Evolutionary conservation across 352 stramenopile genomes (phyloP), one percentile per base, ranked within the genome.

Genomic region (Pythium pyrilobum): DNA sequence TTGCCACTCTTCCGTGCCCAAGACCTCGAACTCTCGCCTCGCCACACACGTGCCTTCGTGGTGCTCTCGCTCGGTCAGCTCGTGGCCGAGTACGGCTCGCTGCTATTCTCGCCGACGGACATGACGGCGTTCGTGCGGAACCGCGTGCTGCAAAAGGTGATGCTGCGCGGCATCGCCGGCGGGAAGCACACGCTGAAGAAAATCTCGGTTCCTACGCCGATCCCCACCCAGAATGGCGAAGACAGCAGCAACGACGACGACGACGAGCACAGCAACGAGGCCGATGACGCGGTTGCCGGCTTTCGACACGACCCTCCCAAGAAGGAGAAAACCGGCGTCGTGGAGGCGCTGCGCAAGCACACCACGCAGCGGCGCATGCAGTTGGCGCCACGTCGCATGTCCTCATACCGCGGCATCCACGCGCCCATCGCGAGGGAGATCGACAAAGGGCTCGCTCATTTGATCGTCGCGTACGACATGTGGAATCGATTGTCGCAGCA

Each of bases 71-170:
- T 85, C 1, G 58, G 64, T 5, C 78, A 86, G n/a, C 32, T 87
- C 4, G 47, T 69, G 0, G 68, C 67, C 0, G 77, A 81, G 38
- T 85, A 76, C 28, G 69, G 75, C 2, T 73, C 71, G 12, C 46
- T 91, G 16, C 55, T 91, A 13, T 91, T 89, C 58, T 72, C 72
- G 11, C 77, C 75, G 0, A 64, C 58, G 11, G 80, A 91, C 37
- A 69, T 89, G 61, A 83, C 66, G 4, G 66, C 67, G 8, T 89
- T 86, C 39, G 62, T 74, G 6, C 66, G 76, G 61, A 85, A 79
- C 33, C 48, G 64, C 0, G 69, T 78, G 33, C 37, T 72, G 1
- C 25, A 45, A 4, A 59, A 67, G n/a, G 47, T 52, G 11, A 55
- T 70, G 61, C 33, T 69, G 1, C 32, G 32, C 5, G 48, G 57